phyloP scores from a whole-genome alignment of 345 rosid genomes.

The Salix koriyanagi region DNA sequence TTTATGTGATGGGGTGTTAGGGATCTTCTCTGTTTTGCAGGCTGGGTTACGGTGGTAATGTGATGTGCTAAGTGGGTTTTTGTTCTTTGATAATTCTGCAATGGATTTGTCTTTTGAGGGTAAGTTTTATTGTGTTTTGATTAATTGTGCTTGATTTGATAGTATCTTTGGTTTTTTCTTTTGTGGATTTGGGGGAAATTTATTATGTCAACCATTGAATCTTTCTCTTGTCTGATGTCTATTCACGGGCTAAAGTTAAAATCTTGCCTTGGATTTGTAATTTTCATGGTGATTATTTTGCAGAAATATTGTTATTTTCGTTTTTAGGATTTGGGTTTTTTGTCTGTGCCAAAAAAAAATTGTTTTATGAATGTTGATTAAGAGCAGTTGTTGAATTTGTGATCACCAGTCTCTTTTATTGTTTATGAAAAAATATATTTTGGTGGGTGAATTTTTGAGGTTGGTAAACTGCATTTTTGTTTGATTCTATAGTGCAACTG shows the following conservation, averaged over 20 bases:
- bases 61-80: constrained; percentile 28
- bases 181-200: background rate
- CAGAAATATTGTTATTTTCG: background rate
- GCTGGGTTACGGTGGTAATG: constrained; percentile 41
- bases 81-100: constrained; percentile 11
- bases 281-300: background rate
- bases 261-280: constrained; percentile 12
- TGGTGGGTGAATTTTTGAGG: constrained; percentile 22
- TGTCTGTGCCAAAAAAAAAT: background rate
- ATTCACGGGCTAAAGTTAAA: constrained; percentile 14
- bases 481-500: background rate
- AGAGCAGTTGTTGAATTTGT: constrained; percentile 11
- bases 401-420: constrained; percentile 9
- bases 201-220: background rate
- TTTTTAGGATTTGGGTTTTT: constrained; percentile 6
- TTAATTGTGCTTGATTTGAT: background rate
- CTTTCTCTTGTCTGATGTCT: constrained; percentile 6
- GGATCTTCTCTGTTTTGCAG: constrained; percentile 22
- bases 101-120: constrained; percentile 39
- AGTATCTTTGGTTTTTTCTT: background rate
- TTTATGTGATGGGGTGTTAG: background rate
- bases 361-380: background rate
- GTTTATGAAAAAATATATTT: background rate
- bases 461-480: constrained; percentile 19
- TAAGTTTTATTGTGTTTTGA: background rate